Evolutionary conservation across 2,329 filamentous ascomycete genomes (phyloP).

Genomic region (Exophiala xenobiotica): DNA sequence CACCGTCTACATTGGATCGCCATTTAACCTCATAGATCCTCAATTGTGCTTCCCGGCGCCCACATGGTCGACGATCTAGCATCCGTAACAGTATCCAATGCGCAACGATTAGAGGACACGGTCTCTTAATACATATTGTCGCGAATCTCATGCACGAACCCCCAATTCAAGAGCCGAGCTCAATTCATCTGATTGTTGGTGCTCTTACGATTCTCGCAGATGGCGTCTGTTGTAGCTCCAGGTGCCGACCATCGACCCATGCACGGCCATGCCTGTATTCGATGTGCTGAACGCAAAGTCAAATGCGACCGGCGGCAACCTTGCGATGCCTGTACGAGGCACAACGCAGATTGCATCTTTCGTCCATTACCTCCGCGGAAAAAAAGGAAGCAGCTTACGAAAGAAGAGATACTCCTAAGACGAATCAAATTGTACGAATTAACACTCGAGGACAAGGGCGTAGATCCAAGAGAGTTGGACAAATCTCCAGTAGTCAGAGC

Average conservation of each 20-base stretch:
- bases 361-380: slow-evolving; percentile 22
- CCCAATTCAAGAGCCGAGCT: too few relatives aligned
- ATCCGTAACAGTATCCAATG: too few relatives aligned
- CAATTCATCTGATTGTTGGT: too few relatives aligned
- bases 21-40: too few relatives aligned
- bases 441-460: slow-evolving; percentile 23
- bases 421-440: slow-evolving; percentile 23
- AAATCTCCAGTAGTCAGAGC: background rate
- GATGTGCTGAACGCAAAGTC: slow-evolving; percentile 44
- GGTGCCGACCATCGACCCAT: background rate
- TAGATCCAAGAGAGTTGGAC: slow-evolving; percentile 5
- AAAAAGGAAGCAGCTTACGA: slow-evolving; percentile 23
- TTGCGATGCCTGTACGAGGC: slow-evolving; percentile 47
- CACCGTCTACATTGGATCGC: too few relatives aligned
- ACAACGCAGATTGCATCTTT: slow-evolving; percentile 38
- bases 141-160: too few relatives aligned
- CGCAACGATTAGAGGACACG: too few relatives aligned
- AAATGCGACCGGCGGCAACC: slow-evolving; percentile 45
- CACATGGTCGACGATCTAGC: too few relatives aligned
- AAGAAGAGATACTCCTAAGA: slow-evolving; percentile 10
- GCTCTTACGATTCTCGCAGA: too few relatives aligned
- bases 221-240: background rate
- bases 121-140: too few relatives aligned
- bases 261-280: slow-evolving; percentile 34
- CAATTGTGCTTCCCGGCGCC: too few relatives aligned